These are phyloP conservation scores for Starmerella bacillaris DNA, from an alignment of 805 yeast species.

Conservation along the genomic window DNA sequence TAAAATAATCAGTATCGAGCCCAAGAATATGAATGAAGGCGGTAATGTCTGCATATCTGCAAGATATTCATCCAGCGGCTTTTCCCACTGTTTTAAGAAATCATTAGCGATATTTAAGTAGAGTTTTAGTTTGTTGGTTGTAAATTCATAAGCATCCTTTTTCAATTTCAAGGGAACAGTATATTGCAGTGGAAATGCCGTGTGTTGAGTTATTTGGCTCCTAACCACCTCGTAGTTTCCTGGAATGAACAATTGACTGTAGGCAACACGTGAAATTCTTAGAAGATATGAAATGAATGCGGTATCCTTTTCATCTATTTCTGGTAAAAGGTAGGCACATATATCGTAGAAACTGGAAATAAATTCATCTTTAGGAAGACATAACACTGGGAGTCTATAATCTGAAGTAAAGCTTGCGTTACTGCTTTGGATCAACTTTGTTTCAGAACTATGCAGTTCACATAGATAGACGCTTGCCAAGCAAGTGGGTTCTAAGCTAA, in stretches of 20 bases:
- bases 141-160: conserved; percentile 16
- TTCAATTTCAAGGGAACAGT: conserved; percentile 19
- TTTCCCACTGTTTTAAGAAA: no score
- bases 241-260: conserved; percentile 16
- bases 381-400: conserved; percentile 19
- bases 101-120: no score
- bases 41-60: no score
- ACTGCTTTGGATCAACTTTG: conserved; percentile 16
- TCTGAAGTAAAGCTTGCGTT: conserved; percentile 15
- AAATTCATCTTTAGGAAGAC: conserved; percentile 6
- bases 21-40: no score
- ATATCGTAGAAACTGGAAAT: conserved; percentile 18
- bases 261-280: conserved; percentile 11
- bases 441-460: conserved; percentile 4
- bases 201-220: conserved; percentile 19
- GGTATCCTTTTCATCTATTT: conserved; percentile 8
- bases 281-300: conserved; percentile 13
- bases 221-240: conserved; percentile 21
- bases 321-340: conserved; percentile 13
- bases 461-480: conserved; percentile 20
- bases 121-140: no score
- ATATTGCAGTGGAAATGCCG: conserved; percentile 26
- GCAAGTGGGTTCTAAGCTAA: conserved; percentile 21
- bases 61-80: no score
- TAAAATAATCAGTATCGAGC: not conserved